Conservation (phyloP, 768 basidiomycete genomes). For the Dentipellis fragilis region DNA sequence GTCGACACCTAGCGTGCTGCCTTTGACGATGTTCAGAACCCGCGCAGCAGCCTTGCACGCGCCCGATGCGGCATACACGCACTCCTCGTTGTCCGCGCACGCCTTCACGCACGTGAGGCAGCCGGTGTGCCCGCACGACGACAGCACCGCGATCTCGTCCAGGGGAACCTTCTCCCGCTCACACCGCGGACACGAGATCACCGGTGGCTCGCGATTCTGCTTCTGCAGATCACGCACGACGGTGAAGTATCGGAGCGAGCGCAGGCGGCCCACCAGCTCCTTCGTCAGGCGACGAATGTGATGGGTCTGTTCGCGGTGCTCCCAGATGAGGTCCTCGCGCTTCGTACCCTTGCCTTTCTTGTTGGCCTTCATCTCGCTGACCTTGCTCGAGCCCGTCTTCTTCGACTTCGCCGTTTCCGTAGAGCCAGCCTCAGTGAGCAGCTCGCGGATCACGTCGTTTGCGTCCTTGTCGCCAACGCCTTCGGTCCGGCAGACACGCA, state of each 20-base stretch:
- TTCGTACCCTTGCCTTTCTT: constrained; percentile 35
- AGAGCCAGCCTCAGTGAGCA: constrained; percentile 49
- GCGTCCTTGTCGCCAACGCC: constrained; percentile 78
- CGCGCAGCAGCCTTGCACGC: constrained; percentile 75
- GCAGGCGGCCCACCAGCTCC: constrained; percentile 82
- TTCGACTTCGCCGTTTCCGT: constrained; percentile 17
- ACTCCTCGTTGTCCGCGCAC: constrained; percentile 71
- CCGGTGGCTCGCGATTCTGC: constrained; percentile 49
- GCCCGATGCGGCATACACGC: constrained; percentile 61
- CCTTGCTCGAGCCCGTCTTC: constrained; percentile 10
- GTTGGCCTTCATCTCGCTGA: constrained; percentile 25
- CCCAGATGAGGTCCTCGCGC: constrained; percentile 65
- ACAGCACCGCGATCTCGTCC: constrained; percentile 71
- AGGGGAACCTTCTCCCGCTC: constrained; percentile 43
- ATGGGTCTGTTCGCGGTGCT: constrained; percentile 80
- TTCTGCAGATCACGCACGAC: constrained; percentile 85
- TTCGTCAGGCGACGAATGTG: constrained; percentile 75
- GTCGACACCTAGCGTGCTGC: constrained; percentile 69
- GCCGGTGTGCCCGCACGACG: constrained; percentile 88
- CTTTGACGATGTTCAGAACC: constrained; percentile 73
- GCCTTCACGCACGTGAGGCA: constrained; percentile 64
- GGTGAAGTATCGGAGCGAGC: constrained; percentile 87
- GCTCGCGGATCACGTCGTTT: constrained; percentile 42
- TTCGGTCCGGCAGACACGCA: constrained; percentile 55
- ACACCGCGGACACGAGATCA: constrained; percentile 57